Base-by-base conservation (phyloP, 1,284 basidiomycete species). In the Pisolithus thermaeus region DNA sequence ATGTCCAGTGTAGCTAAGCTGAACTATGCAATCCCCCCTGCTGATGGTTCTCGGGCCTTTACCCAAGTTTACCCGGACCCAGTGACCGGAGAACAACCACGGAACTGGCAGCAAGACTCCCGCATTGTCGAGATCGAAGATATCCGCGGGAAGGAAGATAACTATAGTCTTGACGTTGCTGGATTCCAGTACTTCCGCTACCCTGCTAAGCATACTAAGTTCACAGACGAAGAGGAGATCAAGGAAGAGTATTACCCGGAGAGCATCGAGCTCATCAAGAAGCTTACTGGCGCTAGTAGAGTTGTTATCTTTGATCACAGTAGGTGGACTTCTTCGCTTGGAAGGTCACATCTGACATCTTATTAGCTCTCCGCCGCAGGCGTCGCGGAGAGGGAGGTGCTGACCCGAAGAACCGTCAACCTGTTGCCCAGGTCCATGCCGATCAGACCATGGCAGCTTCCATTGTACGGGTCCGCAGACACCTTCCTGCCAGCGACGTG, bases 371-470 rank as follows among this genome's bases (percentile, higher is more conserved):
- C 8, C 42, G 42, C 25, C 42, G 42, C 14, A 43, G 25, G 14
- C 42, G 27, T 43, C 42, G 27, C 16, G 42, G 23, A 7, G 6
- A 14, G 42, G 14, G 18, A 16, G 23, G 28, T 43, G 42, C n/a
- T 22, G 25, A 36, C 46, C 35, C 35, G 16, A 8, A 47, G 14
- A 38, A 25, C 12, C 35, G 37, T 25, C 46, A 43, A 55, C 79
- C 79, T 6, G 74, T 78, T 11, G n/a, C 68, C 7, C 62, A 63
- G 38, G 76, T 76, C 0, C 82, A 84, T 58, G 75, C 81, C 50
- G 83, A 84, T 61, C 82, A 84, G 63, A 81, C 81, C 0, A 71
- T 69, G 38, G 58, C 66, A 11, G 73, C 80, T 3, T 46, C 61
- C 73, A 3, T 77, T 73, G 16, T 62, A 68, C 25, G 76, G 80